Evolutionary conservation across 2,329 filamentous ascomycete species (phyloP).

Genomic region (Pseudopyrenochaeta lycopersici): DNA sequence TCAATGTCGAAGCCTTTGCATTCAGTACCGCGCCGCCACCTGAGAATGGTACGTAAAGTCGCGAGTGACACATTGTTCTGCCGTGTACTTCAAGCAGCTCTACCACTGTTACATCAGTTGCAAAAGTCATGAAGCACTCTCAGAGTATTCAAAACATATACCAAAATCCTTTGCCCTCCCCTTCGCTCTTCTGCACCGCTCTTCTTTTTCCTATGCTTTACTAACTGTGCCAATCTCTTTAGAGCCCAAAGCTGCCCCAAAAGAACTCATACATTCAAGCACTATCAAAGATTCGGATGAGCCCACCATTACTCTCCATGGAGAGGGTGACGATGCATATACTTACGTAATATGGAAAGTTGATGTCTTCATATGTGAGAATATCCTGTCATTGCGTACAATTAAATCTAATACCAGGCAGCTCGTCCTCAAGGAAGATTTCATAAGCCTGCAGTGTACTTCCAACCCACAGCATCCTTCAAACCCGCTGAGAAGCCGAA

Average conservation of each 20-base stretch:
- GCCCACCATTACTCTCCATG: constrained; percentile 41
- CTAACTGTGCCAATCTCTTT: no score
- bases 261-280: constrained; percentile 68
- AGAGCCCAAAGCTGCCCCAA: constrained; percentile 47
- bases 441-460: constrained; percentile 72
- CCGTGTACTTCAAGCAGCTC: no score
- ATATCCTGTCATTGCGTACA: no score
- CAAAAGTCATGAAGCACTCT: no score
- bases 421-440: constrained; percentile 66
- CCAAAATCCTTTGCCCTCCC: no score
- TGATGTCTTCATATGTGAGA: constrained; percentile 47
- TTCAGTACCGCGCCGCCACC: constrained; percentile 58
- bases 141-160: no score
- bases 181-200: no score
- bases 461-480: constrained; percentile 65
- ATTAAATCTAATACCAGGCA: constrained; percentile 21
- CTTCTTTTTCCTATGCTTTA: no score
- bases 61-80: no score
- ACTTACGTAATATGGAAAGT: constrained; percentile 52
- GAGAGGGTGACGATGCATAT: constrained; percentile 31
- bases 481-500: constrained; percentile 60
- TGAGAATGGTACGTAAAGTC: constrained; percentile 29
- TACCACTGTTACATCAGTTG: no score
- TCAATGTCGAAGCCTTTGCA: constrained; percentile 73
- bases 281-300: constrained; percentile 44